phyloP scores from a whole-genome alignment of 1,284 basidiomycete species.

The Xanthoconium separans region DNA sequence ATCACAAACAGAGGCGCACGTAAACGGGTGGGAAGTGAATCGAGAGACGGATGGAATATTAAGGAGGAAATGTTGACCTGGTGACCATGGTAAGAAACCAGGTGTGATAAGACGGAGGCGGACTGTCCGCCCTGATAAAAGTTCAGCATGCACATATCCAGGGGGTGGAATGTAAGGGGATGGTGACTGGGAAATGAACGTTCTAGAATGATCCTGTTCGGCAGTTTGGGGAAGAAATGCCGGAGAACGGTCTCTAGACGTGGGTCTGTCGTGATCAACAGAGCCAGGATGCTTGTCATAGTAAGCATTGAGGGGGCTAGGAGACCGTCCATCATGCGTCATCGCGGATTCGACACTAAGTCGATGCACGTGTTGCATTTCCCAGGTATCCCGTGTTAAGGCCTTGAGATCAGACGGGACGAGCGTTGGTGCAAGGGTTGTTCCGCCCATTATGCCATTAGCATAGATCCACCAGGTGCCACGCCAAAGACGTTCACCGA shows the following conservation, averaged over 20 bases:
- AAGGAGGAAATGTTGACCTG: slow-evolving; percentile 81
- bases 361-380: slow-evolving; percentile 22
- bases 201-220: slow-evolving; percentile 5
- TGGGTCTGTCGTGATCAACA: not conserved
- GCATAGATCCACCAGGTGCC: slow-evolving; percentile 59
- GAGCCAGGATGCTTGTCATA: slow-evolving; percentile 14
- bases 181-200: not conserved
- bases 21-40: slow-evolving; percentile 81
- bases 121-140: slow-evolving; percentile 77
- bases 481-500: slow-evolving; percentile 62
- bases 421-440: not conserved
- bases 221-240: not conserved
- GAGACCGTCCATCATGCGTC: slow-evolving; percentile 11
- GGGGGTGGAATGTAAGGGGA: slow-evolving; percentile 50
- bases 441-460: slow-evolving; percentile 50
- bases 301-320: slow-evolving; percentile 27
- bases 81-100: slow-evolving; percentile 63
- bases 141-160: slow-evolving; percentile 75
- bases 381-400: slow-evolving; percentile 16
- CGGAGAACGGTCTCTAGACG: not conserved
- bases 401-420: not conserved
- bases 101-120: slow-evolving; percentile 71
- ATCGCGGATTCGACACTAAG: slow-evolving; percentile 3
- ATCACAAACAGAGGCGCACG: slow-evolving; percentile 70
- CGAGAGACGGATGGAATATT: slow-evolving; percentile 68